These are phyloP conservation scores for Gymnopilus junonius DNA, from an alignment of 768 basidiomycete genomes.

Conservation along the genomic window DNA sequence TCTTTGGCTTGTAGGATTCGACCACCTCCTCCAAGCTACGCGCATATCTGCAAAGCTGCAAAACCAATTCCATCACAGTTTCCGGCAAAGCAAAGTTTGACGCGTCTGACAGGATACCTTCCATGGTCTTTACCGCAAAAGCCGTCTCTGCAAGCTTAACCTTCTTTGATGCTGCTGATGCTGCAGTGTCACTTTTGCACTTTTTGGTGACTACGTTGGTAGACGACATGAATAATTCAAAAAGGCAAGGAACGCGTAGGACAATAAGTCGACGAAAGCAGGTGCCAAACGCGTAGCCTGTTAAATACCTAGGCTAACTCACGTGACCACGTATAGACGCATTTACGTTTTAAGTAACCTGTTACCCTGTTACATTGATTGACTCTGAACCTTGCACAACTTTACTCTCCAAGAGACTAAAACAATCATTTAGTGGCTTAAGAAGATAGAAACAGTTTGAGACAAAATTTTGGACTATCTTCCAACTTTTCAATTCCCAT, in stretches of 20 bases:
- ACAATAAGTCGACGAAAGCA: not conserved
- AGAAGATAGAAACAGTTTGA: no score
- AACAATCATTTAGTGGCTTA: no score
- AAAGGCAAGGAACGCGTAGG: not conserved
- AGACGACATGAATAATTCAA: slow-evolving; percentile 18
- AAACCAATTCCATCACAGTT: slow-evolving; percentile 26
- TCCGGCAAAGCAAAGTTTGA: slow-evolving; percentile 40
- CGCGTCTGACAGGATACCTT: slow-evolving; percentile 41
- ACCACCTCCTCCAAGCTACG: slow-evolving; percentile 33
- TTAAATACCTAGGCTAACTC: not conserved
- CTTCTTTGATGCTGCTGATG: slow-evolving; percentile 29
- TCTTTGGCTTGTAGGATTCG: slow-evolving; percentile 27
- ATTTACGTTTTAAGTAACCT: not conserved
- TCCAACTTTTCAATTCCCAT: no score
- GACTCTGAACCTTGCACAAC: not conserved
- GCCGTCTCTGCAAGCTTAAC: slow-evolving; percentile 32
- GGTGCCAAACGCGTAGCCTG: not conserved
- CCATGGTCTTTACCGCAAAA: slow-evolving; percentile 23
- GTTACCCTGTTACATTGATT: no score
- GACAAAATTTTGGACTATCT: no score
- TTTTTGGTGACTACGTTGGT: slow-evolving; percentile 30
- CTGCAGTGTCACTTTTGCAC: slow-evolving; percentile 39
- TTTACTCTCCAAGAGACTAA: no score
- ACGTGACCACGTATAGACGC: not conserved
- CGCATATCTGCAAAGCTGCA: slow-evolving; percentile 26